phyloP scores from a whole-genome alignment of 2,329 filamentous ascomycete species.

The Penicillium rolfsii region DNA sequence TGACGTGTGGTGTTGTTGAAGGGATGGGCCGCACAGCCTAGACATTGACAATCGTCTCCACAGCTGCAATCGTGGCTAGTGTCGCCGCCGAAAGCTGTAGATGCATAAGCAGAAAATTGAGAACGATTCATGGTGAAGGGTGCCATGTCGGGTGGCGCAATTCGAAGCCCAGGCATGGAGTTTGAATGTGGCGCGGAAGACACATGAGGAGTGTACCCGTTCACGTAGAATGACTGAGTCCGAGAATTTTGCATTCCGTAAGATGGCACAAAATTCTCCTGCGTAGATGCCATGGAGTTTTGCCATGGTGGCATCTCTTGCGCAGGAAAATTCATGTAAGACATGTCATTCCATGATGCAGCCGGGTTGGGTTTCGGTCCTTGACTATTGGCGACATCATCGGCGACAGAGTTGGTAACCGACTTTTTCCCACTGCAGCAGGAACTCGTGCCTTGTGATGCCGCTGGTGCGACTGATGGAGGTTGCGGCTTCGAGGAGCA shows the following conservation, averaged over 20 bases:
- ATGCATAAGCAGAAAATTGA: conserved; percentile 16
- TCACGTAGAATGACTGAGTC: conserved; percentile 20
- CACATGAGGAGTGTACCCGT: conserved; percentile 22
- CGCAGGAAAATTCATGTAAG: conserved; percentile 22
- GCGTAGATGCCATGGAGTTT: conserved; percentile 20
- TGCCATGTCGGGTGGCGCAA: conserved; percentile 23
- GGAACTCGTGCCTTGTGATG: conserved; percentile 27
- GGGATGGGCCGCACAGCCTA: conserved; percentile 52
- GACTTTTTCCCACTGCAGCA: conserved; percentile 34
- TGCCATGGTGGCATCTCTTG: conserved; percentile 31
- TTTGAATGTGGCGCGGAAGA: conserved; percentile 19
- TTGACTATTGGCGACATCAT: not conserved
- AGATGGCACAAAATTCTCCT: conserved; percentile 21
- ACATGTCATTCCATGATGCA: conserved; percentile 16
- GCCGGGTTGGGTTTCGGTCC: conserved; percentile 13
- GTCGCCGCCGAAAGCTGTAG: conserved; percentile 19
- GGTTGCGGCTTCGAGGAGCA: conserved; percentile 27
- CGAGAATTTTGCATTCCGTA: conserved; percentile 21
- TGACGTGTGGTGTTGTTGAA: conserved; percentile 52
- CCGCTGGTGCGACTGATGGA: conserved; percentile 4
- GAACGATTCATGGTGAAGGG: conserved; percentile 15
- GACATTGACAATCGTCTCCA: conserved; percentile 51
- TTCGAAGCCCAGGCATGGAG: conserved; percentile 22
- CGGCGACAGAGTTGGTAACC: not conserved
- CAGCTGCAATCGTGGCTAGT: conserved; percentile 46